phyloP scores from a whole-genome alignment of 2,329 filamentous ascomycete species.

The Calonectria multiphialidica region DNA sequence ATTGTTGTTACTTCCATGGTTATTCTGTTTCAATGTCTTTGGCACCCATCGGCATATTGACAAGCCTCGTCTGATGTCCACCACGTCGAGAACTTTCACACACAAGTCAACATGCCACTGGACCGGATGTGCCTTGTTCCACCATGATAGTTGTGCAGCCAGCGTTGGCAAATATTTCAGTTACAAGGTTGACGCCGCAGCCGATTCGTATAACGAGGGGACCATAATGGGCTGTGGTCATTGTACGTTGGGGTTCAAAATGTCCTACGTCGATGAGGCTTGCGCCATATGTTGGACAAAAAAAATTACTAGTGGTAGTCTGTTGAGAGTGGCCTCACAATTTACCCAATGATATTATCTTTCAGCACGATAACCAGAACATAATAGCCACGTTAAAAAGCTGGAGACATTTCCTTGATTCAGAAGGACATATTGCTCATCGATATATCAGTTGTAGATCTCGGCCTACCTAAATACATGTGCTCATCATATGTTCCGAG shows the following conservation, averaged over 20 bases:
- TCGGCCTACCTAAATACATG: background rate
- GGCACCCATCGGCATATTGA: constrained; percentile 64
- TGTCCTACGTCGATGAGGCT: background rate
- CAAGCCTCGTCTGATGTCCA: constrained; percentile 53
- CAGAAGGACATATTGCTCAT: background rate
- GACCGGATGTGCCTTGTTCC: constrained; percentile 61
- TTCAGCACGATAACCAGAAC: background rate
- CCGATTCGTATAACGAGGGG: constrained; percentile 64
- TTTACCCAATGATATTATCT: background rate
- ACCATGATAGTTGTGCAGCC: constrained; percentile 59
- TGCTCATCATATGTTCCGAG: background rate
- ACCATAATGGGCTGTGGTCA: constrained; percentile 40
- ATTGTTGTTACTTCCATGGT: constrained; percentile 65
- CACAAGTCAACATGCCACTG: constrained; percentile 66
- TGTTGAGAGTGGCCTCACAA: background rate
- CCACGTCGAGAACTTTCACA: constrained; percentile 49
- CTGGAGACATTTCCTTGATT: background rate
- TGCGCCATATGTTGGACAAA: background rate
- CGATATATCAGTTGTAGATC: background rate
- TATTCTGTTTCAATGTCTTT: constrained; percentile 64
- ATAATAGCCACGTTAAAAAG: background rate
- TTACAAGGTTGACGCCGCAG: constrained; percentile 63
- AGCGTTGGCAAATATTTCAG: constrained; percentile 58
- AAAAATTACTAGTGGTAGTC: background rate
- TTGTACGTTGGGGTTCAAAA: constrained; percentile 16